A percentile compares a stretch with the other conserved stretches of the same genome.
Conservation (phyloP, 441 rosid species). For the Pelargonium citronellum region DNA sequence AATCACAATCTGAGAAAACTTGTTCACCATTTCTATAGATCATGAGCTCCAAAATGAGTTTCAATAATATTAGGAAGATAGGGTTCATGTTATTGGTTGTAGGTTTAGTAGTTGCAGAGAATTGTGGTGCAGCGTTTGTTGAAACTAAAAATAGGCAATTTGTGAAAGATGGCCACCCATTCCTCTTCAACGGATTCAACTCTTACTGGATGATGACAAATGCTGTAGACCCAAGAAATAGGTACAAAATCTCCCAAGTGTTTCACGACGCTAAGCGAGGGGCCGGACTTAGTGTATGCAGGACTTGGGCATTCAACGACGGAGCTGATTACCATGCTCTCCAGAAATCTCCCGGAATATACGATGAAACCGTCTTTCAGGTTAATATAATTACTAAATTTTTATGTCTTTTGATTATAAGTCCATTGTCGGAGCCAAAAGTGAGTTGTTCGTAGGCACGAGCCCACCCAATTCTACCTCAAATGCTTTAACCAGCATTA, state of each 20-base stretch:
- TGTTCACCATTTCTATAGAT: no score
- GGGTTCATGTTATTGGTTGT: no score
- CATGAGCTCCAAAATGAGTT: no score
- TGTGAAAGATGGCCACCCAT: slow-evolving; percentile 35
- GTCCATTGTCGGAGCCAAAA: background rate
- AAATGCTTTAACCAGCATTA: no score
- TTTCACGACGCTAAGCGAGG: slow-evolving; percentile 29
- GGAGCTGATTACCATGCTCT: slow-evolving; percentile 42
- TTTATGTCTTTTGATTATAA: background rate
- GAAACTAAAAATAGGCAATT: slow-evolving; percentile 32
- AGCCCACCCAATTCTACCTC: no score
- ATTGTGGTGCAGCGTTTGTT: no score
- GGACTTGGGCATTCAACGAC: slow-evolving; percentile 63
- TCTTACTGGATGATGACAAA: slow-evolving; percentile 48
- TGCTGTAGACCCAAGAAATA: slow-evolving; percentile 32
- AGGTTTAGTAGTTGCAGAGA: no score
- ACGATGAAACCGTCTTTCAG: slow-evolving; percentile 42
- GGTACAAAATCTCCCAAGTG: slow-evolving; percentile 31
- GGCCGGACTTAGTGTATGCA: slow-evolving; percentile 34
- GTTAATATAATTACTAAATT: slow-evolving; percentile 10
- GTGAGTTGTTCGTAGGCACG: background rate
- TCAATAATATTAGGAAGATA: no score
- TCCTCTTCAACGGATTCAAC: slow-evolving; percentile 49
- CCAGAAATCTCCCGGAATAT: slow-evolving; percentile 48
- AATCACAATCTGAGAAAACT: no score